Conservation (phyloP, 2,329 filamentous ascomycete species). For the Sporothrix brasiliensis region DNA sequence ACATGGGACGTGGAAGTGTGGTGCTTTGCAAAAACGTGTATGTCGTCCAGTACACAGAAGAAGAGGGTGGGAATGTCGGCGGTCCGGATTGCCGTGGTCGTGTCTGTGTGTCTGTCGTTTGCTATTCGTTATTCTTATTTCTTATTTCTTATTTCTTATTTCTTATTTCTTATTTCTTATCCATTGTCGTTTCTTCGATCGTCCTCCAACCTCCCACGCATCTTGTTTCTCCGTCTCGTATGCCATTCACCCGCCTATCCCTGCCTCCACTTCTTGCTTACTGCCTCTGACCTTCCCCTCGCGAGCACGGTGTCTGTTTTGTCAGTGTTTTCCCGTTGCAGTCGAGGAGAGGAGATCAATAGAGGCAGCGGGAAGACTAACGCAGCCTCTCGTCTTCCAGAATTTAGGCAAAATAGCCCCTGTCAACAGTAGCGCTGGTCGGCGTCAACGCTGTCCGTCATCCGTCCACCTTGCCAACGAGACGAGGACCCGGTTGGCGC, state of each 20-base stretch:
- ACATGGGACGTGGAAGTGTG: too few relatives aligned
- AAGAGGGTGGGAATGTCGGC: background rate
- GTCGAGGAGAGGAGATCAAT: too few relatives aligned
- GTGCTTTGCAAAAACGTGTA: background rate
- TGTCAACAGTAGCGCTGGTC: background rate
- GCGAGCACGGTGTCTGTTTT: too few relatives aligned
- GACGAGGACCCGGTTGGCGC: too few relatives aligned
- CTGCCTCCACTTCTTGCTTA: too few relatives aligned
- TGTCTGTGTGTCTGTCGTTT: background rate
- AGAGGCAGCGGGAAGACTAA: too few relatives aligned
- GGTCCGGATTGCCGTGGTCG: background rate
- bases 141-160: too few relatives aligned
- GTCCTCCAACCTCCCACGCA: background rate
- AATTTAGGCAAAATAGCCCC: slow-evolving; percentile 20
- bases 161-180: background rate
- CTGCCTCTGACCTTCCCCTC: background rate
- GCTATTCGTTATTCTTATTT: background rate
- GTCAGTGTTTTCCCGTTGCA: too few relatives aligned
- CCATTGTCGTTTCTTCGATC: background rate
- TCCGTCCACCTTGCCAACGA: too few relatives aligned
- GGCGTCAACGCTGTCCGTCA: too few relatives aligned
- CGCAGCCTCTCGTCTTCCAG: background rate
- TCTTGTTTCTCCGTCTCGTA: background rate
- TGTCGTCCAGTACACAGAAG: background rate
- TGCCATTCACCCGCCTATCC: background rate